These are phyloP conservation scores for Paradendryphiella salina DNA, from an alignment of 2,329 filamentous ascomycete species.

Conservation along the genomic window DNA sequence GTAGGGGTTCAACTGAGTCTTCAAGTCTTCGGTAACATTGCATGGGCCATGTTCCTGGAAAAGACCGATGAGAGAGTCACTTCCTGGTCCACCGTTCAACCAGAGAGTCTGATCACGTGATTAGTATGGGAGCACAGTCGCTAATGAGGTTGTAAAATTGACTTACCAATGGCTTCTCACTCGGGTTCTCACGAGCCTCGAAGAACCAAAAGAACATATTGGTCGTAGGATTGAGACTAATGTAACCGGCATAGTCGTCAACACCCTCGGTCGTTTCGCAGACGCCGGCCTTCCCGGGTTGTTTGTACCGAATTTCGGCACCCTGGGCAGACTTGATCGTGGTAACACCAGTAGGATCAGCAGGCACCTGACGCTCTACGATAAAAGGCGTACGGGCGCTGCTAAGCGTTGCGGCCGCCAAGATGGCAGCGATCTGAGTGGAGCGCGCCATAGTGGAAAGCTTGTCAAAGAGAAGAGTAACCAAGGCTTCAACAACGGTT, in stretches of 20 bases:
- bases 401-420: conserved; percentile 25
- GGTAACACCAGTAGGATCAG: conserved; percentile 37
- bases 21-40: conserved; percentile 43
- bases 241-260: conserved; percentile 46
- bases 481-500: conserved; percentile 5
- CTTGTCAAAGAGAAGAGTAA: conserved; percentile 13
- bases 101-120: conserved; percentile 47
- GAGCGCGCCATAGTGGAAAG: conserved; percentile 30
- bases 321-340: conserved; percentile 43
- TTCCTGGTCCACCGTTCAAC: conserved; percentile 59
- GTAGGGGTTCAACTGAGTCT: conserved; percentile 44
- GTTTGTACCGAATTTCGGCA: conserved; percentile 43
- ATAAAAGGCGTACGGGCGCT: conserved; percentile 33
- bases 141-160: neutral
- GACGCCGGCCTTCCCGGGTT: conserved; percentile 47
- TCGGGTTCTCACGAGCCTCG: conserved; percentile 51
- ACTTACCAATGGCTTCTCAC: conserved; percentile 33
- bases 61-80: conserved; percentile 57
- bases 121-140: neutral
- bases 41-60: conserved; percentile 51
- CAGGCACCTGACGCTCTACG: conserved; percentile 35
- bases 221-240: conserved; percentile 41
- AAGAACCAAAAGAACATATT: conserved; percentile 55
- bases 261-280: conserved; percentile 49
- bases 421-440: conserved; percentile 24